Evolutionary conservation across 1,284 basidiomycete species (phyloP).

Genomic region (Ceratobasidium papillatum): DNA sequence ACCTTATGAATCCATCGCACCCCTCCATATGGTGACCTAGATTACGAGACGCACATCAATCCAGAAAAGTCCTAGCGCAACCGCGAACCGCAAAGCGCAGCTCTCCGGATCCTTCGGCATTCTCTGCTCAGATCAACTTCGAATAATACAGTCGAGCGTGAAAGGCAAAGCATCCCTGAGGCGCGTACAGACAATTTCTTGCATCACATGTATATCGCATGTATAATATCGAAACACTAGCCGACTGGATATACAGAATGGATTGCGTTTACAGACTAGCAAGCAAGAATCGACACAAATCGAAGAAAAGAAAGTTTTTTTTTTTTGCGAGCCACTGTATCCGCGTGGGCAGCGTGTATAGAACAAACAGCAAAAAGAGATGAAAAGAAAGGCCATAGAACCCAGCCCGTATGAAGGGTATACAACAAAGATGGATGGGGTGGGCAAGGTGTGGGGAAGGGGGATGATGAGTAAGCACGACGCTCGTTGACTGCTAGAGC

Average conservation of each 20-base stretch:
- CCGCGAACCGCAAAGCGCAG: slow-evolving; percentile 2
- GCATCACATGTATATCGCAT: neutral
- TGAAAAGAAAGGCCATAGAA: slow-evolving; percentile 20
- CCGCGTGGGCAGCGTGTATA: slow-evolving; percentile 6
- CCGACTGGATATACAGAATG: slow-evolving; percentile 6
- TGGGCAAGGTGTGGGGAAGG: neutral
- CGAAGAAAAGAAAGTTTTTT: slow-evolving; percentile 20
- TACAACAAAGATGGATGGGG: slow-evolving; percentile 5
- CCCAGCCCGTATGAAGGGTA: slow-evolving; percentile 20
- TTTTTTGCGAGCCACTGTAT: slow-evolving; percentile 13
- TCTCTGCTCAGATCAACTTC: slow-evolving; percentile 11
- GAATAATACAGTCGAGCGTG: neutral
- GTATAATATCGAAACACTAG: neutral
- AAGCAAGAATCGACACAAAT: slow-evolving; percentile 7
- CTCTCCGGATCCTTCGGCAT: slow-evolving; percentile 9
- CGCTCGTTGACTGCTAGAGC: neutral
- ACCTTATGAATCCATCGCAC: neutral
- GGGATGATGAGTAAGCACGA: neutral
- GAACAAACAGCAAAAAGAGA: neutral
- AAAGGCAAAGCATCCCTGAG: neutral
- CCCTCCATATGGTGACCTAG: neutral
- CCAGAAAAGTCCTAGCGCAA: neutral
- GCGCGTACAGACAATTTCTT: neutral
- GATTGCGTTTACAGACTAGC: slow-evolving; percentile 19
- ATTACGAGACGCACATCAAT: neutral